phyloP scores from a whole-genome alignment of 2,329 filamentous ascomycete species.

The Fusarium sambucinum region DNA sequence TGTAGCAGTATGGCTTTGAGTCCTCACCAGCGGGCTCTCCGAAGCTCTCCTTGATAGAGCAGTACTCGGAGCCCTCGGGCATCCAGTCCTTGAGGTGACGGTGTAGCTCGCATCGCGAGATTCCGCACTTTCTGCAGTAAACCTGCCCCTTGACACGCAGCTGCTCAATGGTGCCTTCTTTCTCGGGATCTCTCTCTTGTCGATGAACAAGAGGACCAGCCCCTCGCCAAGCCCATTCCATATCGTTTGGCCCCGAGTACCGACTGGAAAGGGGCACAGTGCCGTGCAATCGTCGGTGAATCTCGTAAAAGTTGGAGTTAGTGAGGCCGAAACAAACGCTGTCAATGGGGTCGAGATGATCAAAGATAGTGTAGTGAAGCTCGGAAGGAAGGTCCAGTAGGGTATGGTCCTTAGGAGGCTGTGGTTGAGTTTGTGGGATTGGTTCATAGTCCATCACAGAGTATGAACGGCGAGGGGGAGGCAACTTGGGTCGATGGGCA shows the following conservation, averaged over 20 bases:
- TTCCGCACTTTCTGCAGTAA: conserved; percentile 72
- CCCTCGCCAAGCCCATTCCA: conserved; percentile 73
- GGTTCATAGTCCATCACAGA: conserved; percentile 72
- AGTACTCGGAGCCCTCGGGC: conserved; percentile 69
- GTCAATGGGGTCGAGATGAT: conserved; percentile 73
- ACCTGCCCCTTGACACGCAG: conserved; percentile 69
- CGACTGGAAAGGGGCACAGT: conserved; percentile 67
- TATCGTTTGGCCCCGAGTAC: conserved; percentile 70
- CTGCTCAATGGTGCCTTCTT: conserved; percentile 55
- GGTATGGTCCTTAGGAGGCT: conserved; percentile 59
- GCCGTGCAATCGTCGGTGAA: conserved; percentile 68
- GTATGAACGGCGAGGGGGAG: conserved; percentile 67
- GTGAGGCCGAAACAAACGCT: conserved; percentile 72
- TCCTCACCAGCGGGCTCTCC: conserved; percentile 61
- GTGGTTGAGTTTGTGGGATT: conserved; percentile 58
- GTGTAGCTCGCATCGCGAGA: conserved; percentile 72
- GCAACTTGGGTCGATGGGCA: conserved; percentile 53
- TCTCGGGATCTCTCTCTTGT: conserved; percentile 32
- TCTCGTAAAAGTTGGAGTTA: conserved; percentile 68
- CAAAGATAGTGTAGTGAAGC: conserved; percentile 70
- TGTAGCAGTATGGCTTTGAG: conserved; percentile 66
- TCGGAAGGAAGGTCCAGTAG: conserved; percentile 68
- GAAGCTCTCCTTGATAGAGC: conserved; percentile 69
- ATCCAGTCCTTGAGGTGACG: conserved; percentile 72
- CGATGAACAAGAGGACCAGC: conserved; percentile 60